Percentiles rank a stretch among this genome's conserved stretches.
These are phyloP conservation scores for Phytophthora tubulina DNA, from an alignment of 352 stramenopile species.

Conservation along the genomic window DNA sequence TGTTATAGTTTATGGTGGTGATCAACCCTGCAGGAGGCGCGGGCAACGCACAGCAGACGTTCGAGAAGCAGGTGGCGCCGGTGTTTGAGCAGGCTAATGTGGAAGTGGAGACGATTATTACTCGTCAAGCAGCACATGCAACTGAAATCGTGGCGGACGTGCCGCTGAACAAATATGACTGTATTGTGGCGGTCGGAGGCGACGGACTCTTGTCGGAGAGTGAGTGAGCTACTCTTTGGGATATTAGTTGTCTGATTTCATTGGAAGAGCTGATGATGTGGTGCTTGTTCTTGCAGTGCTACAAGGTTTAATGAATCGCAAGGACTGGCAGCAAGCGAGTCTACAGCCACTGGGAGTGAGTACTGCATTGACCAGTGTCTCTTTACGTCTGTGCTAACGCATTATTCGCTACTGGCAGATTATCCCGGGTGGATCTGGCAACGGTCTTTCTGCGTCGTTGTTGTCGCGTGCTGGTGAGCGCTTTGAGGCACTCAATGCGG, in stretches of 20 bases:
- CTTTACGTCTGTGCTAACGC: neutral
- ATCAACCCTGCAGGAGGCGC: slow-evolving; percentile 75
- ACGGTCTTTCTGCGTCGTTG: slow-evolving; percentile 69
- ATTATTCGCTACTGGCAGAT: slow-evolving; percentile 33
- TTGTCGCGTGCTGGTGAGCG: slow-evolving; percentile 59
- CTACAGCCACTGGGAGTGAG: slow-evolving; percentile 61
- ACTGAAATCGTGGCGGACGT: slow-evolving; percentile 58
- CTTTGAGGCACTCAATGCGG: slow-evolving; percentile 63
- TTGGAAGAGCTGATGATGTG: slow-evolving; percentile 17
- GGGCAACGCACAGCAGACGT: slow-evolving; percentile 62
- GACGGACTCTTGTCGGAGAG: slow-evolving; percentile 78
- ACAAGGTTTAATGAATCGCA: slow-evolving; percentile 74
- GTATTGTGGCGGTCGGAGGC: slow-evolving; percentile 70
- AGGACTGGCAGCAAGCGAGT: slow-evolving; percentile 69
- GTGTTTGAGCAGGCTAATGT: slow-evolving; percentile 69
- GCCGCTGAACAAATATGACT: slow-evolving; percentile 67
- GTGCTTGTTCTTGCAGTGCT: slow-evolving; percentile 53
- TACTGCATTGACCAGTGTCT: neutral
- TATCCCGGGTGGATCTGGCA: slow-evolving; percentile 67
- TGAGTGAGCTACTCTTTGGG: slow-evolving; percentile 37
- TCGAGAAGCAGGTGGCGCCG: slow-evolving; percentile 56
- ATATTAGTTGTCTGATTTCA: neutral
- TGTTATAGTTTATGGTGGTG: slow-evolving; percentile 68
- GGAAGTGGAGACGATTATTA: slow-evolving; percentile 63
- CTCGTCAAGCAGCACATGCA: slow-evolving; percentile 60